Evolutionary conservation across 2,329 filamentous ascomycete genomes (phyloP).

Genomic region (Spiromastix sp.): DNA sequence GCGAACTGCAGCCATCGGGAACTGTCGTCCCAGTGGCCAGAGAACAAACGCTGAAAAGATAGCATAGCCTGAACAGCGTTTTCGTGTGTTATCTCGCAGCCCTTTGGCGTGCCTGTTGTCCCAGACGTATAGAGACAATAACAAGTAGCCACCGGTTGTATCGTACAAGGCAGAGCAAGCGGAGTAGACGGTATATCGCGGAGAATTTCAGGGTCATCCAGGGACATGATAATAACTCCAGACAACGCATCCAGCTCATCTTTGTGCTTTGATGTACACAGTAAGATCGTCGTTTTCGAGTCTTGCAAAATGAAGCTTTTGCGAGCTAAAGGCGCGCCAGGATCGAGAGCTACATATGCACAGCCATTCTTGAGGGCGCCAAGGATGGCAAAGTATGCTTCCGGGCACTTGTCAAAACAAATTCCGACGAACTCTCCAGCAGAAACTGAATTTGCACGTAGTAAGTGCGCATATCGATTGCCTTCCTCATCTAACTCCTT

Average conservation of each 20-base stretch:
- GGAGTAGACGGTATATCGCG: conserved; percentile 25
- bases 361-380: conserved; percentile 76
- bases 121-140: conserved; percentile 85
- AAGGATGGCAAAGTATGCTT: conserved; percentile 72
- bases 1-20: conserved; percentile 90
- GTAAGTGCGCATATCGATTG: conserved; percentile 60
- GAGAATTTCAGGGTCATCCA: conserved; percentile 33
- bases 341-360: conserved; percentile 71
- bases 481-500: conserved; percentile 58
- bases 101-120: conserved; percentile 77
- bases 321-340: conserved; percentile 58
- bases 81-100: conserved; percentile 78
- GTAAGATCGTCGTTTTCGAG: conserved; percentile 53
- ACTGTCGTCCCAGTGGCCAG: conserved; percentile 57
- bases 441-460: conserved; percentile 40
- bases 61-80: conserved; percentile 86
- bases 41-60: conserved; percentile 71
- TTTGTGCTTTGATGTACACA: conserved; percentile 45
- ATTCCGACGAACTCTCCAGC: conserved; percentile 59
- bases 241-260: conserved; percentile 25
- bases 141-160: conserved; percentile 48
- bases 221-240: conserved; percentile 33
- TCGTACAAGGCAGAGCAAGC: conserved; percentile 22
- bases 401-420: conserved; percentile 75
- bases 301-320: conserved; percentile 70